These are phyloP conservation scores for Croton setiger DNA, from an alignment of 441 rosid species.

Conservation along the genomic window DNA sequence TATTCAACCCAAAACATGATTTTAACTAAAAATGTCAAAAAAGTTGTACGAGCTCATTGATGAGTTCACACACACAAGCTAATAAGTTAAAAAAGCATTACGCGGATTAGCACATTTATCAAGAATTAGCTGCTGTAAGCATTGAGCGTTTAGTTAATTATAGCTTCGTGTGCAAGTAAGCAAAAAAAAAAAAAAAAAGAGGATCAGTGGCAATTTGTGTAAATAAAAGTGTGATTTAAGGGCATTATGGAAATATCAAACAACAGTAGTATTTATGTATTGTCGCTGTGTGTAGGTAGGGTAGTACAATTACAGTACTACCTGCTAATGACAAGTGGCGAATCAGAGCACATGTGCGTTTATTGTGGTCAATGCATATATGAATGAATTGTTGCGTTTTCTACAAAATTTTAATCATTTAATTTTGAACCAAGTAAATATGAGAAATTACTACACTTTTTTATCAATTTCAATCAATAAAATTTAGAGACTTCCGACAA, in stretches of 20 bases:
- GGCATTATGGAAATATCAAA: background rate
- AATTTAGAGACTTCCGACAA: too few species aligned
- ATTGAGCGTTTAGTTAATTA: background rate
- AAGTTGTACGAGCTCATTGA: too few species aligned
- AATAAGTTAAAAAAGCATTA: background rate
- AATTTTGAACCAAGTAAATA: too few species aligned
- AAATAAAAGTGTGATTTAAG: background rate
- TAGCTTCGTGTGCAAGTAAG: slow-evolving; percentile 15
- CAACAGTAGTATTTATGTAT: background rate
- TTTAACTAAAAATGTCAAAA: too few species aligned
- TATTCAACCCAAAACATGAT: too few species aligned
- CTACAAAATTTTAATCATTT: too few species aligned
- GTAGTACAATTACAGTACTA: slow-evolving; percentile 18
- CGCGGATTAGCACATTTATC: background rate
- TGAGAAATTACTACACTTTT: too few species aligned
- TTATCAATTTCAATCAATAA: too few species aligned
- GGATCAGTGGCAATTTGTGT: slow-evolving; percentile 22
- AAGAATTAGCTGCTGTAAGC: background rate
- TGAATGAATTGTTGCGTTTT: too few species aligned
- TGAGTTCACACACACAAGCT: too few species aligned
- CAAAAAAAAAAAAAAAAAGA: background rate
- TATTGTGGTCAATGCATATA: background rate
- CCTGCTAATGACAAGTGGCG: slow-evolving; percentile 21
- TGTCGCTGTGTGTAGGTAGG: slow-evolving; percentile 11
- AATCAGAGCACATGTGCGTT: slow-evolving; percentile 10